Base-by-base conservation (phyloP, 306 rosid genomes). In the Malus sylvestris region DNA sequence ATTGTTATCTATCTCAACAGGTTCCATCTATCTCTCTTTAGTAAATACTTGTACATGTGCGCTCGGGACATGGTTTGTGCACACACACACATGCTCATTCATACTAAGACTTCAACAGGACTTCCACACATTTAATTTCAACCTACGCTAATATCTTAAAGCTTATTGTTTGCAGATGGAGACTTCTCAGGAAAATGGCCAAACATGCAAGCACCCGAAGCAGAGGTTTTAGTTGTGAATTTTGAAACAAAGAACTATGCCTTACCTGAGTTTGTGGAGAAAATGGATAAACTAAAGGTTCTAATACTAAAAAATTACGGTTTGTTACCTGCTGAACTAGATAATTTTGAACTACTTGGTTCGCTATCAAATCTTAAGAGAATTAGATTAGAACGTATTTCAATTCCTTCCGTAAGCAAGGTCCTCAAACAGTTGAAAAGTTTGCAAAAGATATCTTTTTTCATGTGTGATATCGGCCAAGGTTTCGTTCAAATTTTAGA, bases 1-100 rank as follows among this genome's bases (percentile, higher is more conserved):
- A 71, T 25, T 86, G 5, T 19, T 93, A 29, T 91, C 93, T 8
- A 84, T 93, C 84, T 82, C 93, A 70, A 88, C 93, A 2, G 95
- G 97, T 91, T 53, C 59, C 25, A 20, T 57, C 27, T 1, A 6
- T 20, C 27, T 20, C 9, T 22, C 32, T 44, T 15, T 40, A 10
- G 66, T 64, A 57, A 18, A 76, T 20, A 71, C 8, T 0, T 27
- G 16, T 4, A 27, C 20, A 30, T 49, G 55, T 15, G 20, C 0
- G 3, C 55, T 15, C 1, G 1, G 3, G 55, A 49, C 55, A 15
- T 0, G 8, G 3, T 5, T 49, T 49, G 19, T 49, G 55, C 0
- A 3, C 55, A 5, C 55, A 11, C 49, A 49, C 55, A 15, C 55
- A 15, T 0, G 55, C 20, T 49, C 20, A 15, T 49, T 49, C 55